Evolutionary conservation across 495 filamentous ascomycete genomes (phyloP).

Genomic region (Ascobolus immersus): DNA sequence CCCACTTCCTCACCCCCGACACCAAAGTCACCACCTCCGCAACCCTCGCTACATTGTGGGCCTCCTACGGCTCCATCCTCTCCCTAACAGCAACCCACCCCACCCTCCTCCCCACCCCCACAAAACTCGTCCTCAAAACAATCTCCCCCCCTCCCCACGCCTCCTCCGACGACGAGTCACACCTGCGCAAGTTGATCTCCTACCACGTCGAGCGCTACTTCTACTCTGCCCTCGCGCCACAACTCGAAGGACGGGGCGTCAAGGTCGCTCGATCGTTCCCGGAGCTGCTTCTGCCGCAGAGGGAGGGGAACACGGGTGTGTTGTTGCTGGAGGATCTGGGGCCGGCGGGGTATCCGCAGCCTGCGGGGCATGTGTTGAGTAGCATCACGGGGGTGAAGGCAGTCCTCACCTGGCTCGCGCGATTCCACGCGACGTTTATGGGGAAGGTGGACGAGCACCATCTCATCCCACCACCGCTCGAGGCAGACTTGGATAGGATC

Average conservation of each 20-base stretch:
- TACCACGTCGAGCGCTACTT: slow-evolving; percentile 25
- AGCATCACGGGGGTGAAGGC: slow-evolving; percentile 11
- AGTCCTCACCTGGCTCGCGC: slow-evolving; percentile 19
- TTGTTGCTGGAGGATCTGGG: slow-evolving; percentile 17
- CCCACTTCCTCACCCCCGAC: too few species aligned
- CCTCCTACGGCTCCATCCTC: slow-evolving; percentile 22
- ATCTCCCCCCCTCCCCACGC: slow-evolving; percentile 16
- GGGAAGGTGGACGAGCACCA: slow-evolving; percentile 7
- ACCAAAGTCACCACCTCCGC: slow-evolving; percentile 14
- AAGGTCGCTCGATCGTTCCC: too few species aligned
- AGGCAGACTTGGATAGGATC: slow-evolving; percentile 5
- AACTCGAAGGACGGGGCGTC: slow-evolving; percentile 8
- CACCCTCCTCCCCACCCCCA: slow-evolving; percentile 3
- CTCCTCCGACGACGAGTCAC: slow-evolving; percentile 17
- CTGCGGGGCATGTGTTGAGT: slow-evolving; percentile 2
- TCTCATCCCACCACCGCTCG: slow-evolving; percentile 18
- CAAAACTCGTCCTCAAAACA: slow-evolving; percentile 20
- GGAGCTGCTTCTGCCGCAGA: too few species aligned
- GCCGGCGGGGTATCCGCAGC: slow-evolving; percentile 6
- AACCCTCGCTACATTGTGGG: slow-evolving; percentile 20
- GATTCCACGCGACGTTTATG: slow-evolving; percentile 21
- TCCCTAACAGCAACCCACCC: slow-evolving; percentile 12
- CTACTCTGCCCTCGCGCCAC: slow-evolving; percentile 18
- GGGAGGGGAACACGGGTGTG: slow-evolving; percentile 4
- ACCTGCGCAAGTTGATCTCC: slow-evolving; percentile 23